These are phyloP conservation scores for Populus deltoides DNA, from an alignment of 345 rosid species.

Conservation along the genomic window DNA sequence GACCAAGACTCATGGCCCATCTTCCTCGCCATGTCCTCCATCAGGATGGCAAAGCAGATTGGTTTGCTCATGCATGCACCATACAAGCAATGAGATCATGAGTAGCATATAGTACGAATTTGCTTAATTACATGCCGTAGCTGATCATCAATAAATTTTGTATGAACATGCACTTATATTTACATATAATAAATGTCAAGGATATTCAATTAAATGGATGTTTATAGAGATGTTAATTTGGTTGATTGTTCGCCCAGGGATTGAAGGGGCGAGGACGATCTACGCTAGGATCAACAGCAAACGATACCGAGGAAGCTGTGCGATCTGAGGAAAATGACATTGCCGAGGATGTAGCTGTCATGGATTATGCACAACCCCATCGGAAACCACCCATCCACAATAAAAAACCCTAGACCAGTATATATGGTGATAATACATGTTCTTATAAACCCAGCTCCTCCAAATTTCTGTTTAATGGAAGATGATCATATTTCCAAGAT, in stretches of 20 bases:
- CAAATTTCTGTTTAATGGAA: not conserved
- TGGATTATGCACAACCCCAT: conserved; percentile 89
- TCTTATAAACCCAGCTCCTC: too few relatives aligned
- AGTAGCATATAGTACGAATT: not conserved
- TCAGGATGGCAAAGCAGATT: conserved; percentile 3
- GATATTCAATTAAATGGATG: not conserved
- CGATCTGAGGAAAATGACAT: conserved; percentile 32
- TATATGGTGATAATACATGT: not conserved
- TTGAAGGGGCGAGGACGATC: conserved; percentile 22
- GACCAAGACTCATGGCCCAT: conserved; percentile 15
- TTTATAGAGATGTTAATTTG: not conserved
- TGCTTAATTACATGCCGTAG: not conserved
- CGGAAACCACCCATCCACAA: conserved; percentile 95
- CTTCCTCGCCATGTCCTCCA: conserved; percentile 14
- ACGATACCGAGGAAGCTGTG: conserved; percentile 24
- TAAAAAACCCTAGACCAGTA: conserved; percentile 40
- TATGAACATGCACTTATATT: not conserved
- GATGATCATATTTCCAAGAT: not conserved
- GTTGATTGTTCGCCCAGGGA: conserved; percentile 20
- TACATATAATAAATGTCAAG: not conserved
- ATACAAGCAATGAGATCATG: not conserved
- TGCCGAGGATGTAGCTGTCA: conserved; percentile 46
- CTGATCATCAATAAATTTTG: not conserved
- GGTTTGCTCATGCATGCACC: conserved; percentile 18
- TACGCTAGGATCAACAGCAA: conserved; percentile 16